phyloP scores from a whole-genome alignment of 1,139 yeast species.

The Torulaspora globosa region DNA sequence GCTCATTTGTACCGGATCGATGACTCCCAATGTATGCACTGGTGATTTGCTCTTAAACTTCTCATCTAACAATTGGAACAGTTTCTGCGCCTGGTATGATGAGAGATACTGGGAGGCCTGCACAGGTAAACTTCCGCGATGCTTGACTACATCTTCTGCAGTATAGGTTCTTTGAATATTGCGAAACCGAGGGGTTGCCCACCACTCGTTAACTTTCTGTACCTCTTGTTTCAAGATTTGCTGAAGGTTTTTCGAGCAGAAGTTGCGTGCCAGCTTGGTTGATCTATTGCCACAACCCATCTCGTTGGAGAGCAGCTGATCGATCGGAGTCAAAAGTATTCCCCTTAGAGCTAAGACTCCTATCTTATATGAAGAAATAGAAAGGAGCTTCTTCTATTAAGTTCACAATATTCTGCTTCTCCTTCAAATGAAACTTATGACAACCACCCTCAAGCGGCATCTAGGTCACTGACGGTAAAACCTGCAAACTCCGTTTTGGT shows the following conservation, averaged over 20 bases:
- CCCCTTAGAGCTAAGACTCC: neutral
- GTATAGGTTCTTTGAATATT: slow-evolving; percentile 51
- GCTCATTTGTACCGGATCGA: slow-evolving; percentile 60
- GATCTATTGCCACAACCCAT: neutral
- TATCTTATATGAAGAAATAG: neutral
- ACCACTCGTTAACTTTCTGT: slow-evolving; percentile 47
- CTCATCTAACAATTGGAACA: slow-evolving; percentile 44
- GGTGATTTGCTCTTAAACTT: slow-evolving; percentile 45
- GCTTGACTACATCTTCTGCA: slow-evolving; percentile 50
- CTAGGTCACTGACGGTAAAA: neutral
- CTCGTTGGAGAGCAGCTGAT: neutral
- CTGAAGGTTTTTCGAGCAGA: slow-evolving; percentile 3
- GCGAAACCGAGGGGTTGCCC: slow-evolving; percentile 48
- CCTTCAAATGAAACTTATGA: neutral
- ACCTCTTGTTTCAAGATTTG: slow-evolving; percentile 21
- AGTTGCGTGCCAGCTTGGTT: neutral
- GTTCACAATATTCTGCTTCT: neutral
- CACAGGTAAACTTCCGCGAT: slow-evolving; percentile 48
- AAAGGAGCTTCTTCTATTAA: neutral
- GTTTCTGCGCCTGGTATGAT: slow-evolving; percentile 51
- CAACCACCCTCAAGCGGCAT: neutral
- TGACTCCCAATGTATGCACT: slow-evolving; percentile 56
- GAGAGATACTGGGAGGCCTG: slow-evolving; percentile 43
- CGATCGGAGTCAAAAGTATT: neutral
- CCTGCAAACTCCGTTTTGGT: slow-evolving; percentile 4